Percentiles rank a stretch among this genome's conserved stretches.
Conservation (phyloP, 2,329 filamentous ascomycete species). For the Arthrobotrys sphaeroides region DNA sequence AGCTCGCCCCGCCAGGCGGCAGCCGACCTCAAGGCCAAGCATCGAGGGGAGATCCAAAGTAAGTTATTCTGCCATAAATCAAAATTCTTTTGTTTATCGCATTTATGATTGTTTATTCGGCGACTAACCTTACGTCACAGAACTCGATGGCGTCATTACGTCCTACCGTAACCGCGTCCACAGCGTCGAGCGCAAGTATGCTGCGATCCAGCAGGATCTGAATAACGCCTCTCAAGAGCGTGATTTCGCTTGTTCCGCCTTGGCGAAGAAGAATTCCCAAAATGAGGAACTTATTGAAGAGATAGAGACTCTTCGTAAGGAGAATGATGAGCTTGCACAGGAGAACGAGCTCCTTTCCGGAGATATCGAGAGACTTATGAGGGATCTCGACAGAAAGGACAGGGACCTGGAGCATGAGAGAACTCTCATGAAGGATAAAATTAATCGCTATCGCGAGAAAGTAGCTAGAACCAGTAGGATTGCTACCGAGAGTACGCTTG, state of each 20-base stretch:
- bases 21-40: slow-evolving; percentile 55
- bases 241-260: slow-evolving; percentile 54
- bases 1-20: slow-evolving; percentile 42
- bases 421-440: slow-evolving; percentile 52
- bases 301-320: slow-evolving; percentile 50
- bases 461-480: slow-evolving; percentile 51
- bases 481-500: slow-evolving; percentile 55
- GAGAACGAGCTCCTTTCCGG: slow-evolving; percentile 54
- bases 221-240: slow-evolving; percentile 55
- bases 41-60: slow-evolving; percentile 56
- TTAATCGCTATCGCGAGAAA: slow-evolving; percentile 54
- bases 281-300: slow-evolving; percentile 26
- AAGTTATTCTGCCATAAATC: slow-evolving; percentile 17
- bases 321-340: slow-evolving; percentile 55
- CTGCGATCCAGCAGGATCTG: slow-evolving; percentile 52
- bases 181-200: slow-evolving; percentile 50
- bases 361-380: slow-evolving; percentile 54
- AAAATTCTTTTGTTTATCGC: not conserved
- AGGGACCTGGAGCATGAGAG: slow-evolving; percentile 42
- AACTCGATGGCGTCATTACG: slow-evolving; percentile 55
- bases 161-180: slow-evolving; percentile 55
- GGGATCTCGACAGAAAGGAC: slow-evolving; percentile 40
- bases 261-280: slow-evolving; percentile 44
- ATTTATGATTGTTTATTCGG: too few relatives aligned
- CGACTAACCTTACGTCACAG: slow-evolving; percentile 35